phyloP scores from a whole-genome alignment of 192 early-diverging fungal genomes.

The Geranomyces variabilis region DNA sequence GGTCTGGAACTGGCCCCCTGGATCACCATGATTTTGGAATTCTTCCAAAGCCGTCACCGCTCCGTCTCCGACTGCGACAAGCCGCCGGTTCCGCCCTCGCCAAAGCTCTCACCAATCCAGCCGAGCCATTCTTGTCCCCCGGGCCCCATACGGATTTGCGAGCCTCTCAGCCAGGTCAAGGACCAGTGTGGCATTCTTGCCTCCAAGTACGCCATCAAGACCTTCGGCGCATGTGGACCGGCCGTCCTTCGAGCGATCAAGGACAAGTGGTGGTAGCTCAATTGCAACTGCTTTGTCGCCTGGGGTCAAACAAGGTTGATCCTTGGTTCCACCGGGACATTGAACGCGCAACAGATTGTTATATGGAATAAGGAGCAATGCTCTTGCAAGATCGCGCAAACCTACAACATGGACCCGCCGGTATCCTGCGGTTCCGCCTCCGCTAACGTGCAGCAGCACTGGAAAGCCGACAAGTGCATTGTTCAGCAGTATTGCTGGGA shows the following conservation, averaged over 20 bases:
- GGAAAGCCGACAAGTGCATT: slow-evolving; percentile 2
- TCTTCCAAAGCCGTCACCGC: no score
- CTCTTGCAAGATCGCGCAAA: slow-evolving; percentile 4
- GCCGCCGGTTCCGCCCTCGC: no score
- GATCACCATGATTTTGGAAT: no score
- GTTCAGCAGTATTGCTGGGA: no score
- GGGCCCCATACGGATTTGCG: no score
- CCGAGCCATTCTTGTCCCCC: no score
- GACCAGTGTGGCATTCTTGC: no score
- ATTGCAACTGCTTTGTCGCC: slow-evolving; percentile 3
- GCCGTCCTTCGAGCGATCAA: background rate
- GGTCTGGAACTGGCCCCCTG: no score
- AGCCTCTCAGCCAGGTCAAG: no score
- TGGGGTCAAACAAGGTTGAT: slow-evolving; percentile 4
- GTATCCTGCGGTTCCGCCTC: background rate
- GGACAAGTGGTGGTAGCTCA: background rate
- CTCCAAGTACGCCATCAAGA: background rate
- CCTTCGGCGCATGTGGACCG: background rate
- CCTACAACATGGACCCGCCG: no score
- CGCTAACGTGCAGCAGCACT: slow-evolving; percentile 4
- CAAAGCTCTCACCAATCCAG: no score
- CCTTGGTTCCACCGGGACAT: background rate
- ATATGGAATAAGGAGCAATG: slow-evolving; percentile 2
- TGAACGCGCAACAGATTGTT: background rate
- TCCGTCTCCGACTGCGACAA: no score